Base-by-base conservation (phyloP, 768 basidiomycete genomes). In the Tylopilus sp. region DNA sequence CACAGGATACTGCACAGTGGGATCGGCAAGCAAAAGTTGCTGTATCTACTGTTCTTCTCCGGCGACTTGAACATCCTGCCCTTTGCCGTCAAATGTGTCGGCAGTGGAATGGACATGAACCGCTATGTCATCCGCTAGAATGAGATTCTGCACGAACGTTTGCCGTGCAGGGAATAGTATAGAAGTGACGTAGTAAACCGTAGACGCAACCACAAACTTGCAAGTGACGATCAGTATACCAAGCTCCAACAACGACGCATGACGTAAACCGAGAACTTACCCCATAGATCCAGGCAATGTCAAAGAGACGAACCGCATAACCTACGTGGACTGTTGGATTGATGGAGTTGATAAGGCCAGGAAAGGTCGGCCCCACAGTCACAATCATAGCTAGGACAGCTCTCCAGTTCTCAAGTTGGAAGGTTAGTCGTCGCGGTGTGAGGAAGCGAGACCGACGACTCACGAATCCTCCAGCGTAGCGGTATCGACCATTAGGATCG, bases 381-480 rank as follows among this genome's bases (percentile, higher is more conserved):
- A 82, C 67, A 16, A 92, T 60, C 37, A 94, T 72, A 0, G 92
- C 85, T 4, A 83, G 75, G 4, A 80, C 78, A 1, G 91, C 89
- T 29, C 90, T 77, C 87, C 90, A 92, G 70, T 94, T 94, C 87
- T 90, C n/a, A n/a, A n/a, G n/a, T 50, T 36, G 19, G 21, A 3
- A 38, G 13, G 30, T 50, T n/a, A 9, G 51, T n/a, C 13, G 38
- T 33, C 19, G 33, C 3, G 17, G 13, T 7, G 28, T 13, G n/a
- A 43, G 38, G 34, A 36, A 21, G 34, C 24, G 30, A n/a, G 58
- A 43, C 3, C 8, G 22, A 40, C 40, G n/a, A 74, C 84, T 56
- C 66, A 89, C 89, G 48, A 87, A 78, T 48, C 92, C 91, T 49
- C 76, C 75, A 64, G 75, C 80, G 68, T 92, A 95, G n/a, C 78